A percentile compares a stretch with the other conserved stretches of the same genome.
Evolutionary conservation across 1,284 basidiomycete species (phyloP).

Genomic region (Heterobasidion irregulare): DNA sequence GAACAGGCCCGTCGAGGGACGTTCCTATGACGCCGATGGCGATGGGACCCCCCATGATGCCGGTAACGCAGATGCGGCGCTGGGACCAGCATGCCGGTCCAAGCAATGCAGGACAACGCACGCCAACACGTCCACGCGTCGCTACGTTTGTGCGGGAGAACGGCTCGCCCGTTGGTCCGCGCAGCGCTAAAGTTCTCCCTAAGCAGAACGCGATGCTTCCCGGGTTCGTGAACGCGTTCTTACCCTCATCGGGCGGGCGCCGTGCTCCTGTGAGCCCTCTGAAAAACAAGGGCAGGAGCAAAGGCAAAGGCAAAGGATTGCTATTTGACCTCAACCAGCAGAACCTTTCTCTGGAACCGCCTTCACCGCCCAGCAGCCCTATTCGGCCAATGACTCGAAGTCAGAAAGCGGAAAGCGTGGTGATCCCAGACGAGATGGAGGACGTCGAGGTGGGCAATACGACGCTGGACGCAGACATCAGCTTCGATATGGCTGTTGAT

Average conservation of each 20-base stretch:
- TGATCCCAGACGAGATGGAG: not conserved
- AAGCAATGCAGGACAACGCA: slow-evolving; percentile 7
- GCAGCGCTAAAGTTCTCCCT: slow-evolving; percentile 5
- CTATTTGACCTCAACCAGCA: slow-evolving; percentile 10
- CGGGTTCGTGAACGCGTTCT: slow-evolving; percentile 29
- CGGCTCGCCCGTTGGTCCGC: slow-evolving; percentile 4
- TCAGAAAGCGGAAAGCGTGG: slow-evolving; percentile 1
- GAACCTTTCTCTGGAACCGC: slow-evolving; percentile 10
- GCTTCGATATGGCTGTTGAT: not conserved
- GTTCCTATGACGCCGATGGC: slow-evolving; percentile 16
- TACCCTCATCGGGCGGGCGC: slow-evolving; percentile 11
- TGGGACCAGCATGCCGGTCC: slow-evolving; percentile 24
- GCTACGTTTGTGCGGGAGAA: not conserved
- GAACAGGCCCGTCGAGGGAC: slow-evolving; percentile 13
- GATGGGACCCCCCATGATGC: slow-evolving; percentile 20
- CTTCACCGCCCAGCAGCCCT: slow-evolving; percentile 20
- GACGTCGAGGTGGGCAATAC: slow-evolving; percentile 16
- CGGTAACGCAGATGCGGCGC: slow-evolving; percentile 31
- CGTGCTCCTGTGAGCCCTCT: slow-evolving; percentile 2
- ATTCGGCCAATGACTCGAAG: slow-evolving; percentile 4
- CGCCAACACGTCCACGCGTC: not conserved
- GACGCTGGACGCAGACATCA: slow-evolving; percentile 1
- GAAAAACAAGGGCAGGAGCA: slow-evolving; percentile 17
- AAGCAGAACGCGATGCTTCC: slow-evolving; percentile 14
- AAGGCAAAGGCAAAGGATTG: slow-evolving; percentile 7